These are phyloP conservation scores for Xylariales sp. DNA, from an alignment of 2,329 filamentous ascomycete species.

Conservation along the genomic window DNA sequence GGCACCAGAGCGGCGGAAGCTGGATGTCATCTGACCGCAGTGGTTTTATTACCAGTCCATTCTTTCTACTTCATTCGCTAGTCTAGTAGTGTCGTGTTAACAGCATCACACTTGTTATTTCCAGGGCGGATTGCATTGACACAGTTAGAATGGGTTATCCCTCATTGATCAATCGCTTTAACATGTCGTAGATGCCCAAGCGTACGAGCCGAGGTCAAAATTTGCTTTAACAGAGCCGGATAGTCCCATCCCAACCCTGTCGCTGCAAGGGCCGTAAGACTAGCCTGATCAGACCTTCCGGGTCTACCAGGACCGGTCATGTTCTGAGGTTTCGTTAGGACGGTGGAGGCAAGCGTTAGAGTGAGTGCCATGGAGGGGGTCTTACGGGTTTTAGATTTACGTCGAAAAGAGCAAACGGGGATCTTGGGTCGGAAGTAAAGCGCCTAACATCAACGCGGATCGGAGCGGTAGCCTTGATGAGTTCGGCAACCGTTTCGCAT, in stretches of 20 bases:
- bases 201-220: neutral
- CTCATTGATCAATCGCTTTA: neutral
- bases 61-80: too few relatives aligned
- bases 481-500: neutral
- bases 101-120: too few relatives aligned
- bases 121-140: too few relatives aligned
- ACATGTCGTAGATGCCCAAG: neutral
- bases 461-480: neutral
- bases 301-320: slow-evolving; percentile 11
- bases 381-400: slow-evolving; percentile 2
- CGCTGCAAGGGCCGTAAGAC: slow-evolving; percentile 6
- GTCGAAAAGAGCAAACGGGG: slow-evolving; percentile 12
- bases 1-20: too few relatives aligned
- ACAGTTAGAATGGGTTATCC: neutral
- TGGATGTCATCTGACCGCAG: too few relatives aligned
- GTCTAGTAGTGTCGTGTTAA: too few relatives aligned
- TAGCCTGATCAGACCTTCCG: slow-evolving; percentile 6
- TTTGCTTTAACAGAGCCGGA: slow-evolving; percentile 20
- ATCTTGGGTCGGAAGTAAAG: neutral
- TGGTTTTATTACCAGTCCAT: too few relatives aligned
- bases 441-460: slow-evolving; percentile 10
- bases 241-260: slow-evolving; percentile 16
- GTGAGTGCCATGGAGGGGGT: too few relatives aligned
- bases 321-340: neutral
- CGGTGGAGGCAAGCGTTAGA: too few relatives aligned